phyloP scores from a whole-genome alignment of 306 rosid species.

The Rosa rugosa region DNA sequence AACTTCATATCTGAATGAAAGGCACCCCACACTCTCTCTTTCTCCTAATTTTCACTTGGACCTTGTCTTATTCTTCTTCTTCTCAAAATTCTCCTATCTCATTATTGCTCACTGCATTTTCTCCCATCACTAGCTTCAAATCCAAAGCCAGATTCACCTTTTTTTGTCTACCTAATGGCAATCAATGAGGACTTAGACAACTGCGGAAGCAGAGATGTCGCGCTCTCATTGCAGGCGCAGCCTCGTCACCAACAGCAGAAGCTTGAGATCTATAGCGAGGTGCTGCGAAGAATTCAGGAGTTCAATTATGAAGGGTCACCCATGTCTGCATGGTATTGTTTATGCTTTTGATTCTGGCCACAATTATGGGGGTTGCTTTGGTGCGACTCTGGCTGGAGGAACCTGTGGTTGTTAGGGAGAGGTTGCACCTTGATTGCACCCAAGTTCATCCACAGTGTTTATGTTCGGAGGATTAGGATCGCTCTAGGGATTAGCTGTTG shows the following conservation, averaged over 20 bases:
- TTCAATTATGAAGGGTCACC: conserved; percentile 52
- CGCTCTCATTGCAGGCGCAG: conserved; percentile 49
- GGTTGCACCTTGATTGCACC: conserved; percentile 72
- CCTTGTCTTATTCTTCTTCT: background rate
- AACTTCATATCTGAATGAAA: too few species aligned
- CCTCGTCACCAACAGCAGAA: conserved; percentile 70
- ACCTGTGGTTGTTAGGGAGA: conserved; percentile 42
- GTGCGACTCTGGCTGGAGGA: conserved; percentile 67
- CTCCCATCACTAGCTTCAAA: background rate
- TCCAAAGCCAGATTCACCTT: background rate
- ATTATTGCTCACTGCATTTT: background rate
- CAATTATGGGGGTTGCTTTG: conserved; percentile 44
- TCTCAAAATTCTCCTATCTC: background rate
- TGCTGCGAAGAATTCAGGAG: conserved; percentile 78
- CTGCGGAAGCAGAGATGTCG: conserved; percentile 72
- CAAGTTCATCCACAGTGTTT: conserved; percentile 62
- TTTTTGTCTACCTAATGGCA: conserved; percentile 45
- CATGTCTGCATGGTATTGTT: conserved; percentile 51
- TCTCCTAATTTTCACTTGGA: background rate
- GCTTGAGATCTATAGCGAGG: conserved; percentile 83
- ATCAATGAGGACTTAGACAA: conserved; percentile 84
- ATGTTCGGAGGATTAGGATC: conserved; percentile 14
- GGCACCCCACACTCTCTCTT: background rate
- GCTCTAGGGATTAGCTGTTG: background rate
- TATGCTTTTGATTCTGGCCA: conserved; percentile 42